These are phyloP conservation scores for Styphnolobium japonicum DNA, from an alignment of 306 rosid species.

Conservation along the genomic window DNA sequence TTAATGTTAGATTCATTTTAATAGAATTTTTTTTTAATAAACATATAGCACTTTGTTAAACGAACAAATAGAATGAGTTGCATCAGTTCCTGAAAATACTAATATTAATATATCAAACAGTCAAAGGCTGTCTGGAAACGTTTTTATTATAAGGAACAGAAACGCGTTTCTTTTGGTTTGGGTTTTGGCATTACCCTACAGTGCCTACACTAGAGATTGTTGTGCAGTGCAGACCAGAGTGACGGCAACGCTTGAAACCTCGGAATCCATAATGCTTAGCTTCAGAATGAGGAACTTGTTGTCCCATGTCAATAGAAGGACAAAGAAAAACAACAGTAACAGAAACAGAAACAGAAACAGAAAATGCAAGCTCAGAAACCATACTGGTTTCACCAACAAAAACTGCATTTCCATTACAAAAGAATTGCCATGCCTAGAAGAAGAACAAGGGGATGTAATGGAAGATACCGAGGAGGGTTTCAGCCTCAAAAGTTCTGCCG, in stretches of 20 bases:
- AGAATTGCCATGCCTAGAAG: constrained; percentile 12
- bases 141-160: neutral
- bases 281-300: constrained; percentile 43
- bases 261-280: constrained; percentile 35
- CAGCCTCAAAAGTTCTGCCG: constrained; percentile 69
- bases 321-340: constrained; percentile 28
- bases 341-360: constrained; percentile 2
- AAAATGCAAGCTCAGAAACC: constrained; percentile 32
- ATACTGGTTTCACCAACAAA: constrained; percentile 3
- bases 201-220: neutral
- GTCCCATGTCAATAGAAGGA: constrained; percentile 22
- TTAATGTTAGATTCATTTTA: no score
- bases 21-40: no score
- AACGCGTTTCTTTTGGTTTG: neutral
- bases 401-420: constrained; percentile 24
- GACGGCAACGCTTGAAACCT: neutral
- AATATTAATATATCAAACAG: no score
- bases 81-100: no score
- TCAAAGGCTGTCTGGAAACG: no score
- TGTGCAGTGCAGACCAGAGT: neutral
- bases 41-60: no score
- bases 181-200: neutral
- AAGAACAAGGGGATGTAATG: constrained; percentile 15
- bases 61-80: no score
- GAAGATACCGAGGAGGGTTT: constrained; percentile 55